Evolutionary conservation across 495 filamentous ascomycete genomes (phyloP), one percentile per base, ranked within the genome.

Genomic region (Neurospora intermedia): DNA sequence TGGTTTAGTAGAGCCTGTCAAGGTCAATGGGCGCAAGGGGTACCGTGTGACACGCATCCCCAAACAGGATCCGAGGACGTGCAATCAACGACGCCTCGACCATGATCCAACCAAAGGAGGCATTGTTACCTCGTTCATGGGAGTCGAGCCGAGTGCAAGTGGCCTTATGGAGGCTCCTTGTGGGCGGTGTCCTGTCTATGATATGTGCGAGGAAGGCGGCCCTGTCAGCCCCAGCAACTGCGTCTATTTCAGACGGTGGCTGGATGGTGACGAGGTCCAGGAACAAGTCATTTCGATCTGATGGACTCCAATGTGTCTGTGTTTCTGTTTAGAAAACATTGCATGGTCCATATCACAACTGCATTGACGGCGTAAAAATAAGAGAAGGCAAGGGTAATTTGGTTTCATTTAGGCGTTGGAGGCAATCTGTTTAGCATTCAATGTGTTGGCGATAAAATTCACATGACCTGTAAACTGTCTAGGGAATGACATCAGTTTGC

Each of bases 171-270:
- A 97, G 76, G 90, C 90, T 4, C 96, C 96, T 9, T 99, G 96
- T 84, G 95, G 94, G 18, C 85, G 88, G 74, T 99, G 96, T 80
- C 96, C 96, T 0, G 96, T 98, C n/a, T 96, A 97, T 82, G 89
- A 91, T 46, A 84, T 97, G 23, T 99, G 96, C 81, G 91, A 91
- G 69, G 92, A 96, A 71, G 94, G 91, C 7, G 94, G 94, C 2
- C 91, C 92, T 10, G 93, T 98, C 43, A 96, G 90, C 79, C 93
- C 96, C 2, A 91, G 90, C 72, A 97, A 88, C 69, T 99, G 96
- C 80, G 91, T 93, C 54, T 99, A 98, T 77, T 98, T 96, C 78
- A 85, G 90, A 71, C 87, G 90, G 5, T 98, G 95, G 95, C 81
- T 97, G 23, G 82, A 83, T 10, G 27, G 79, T 9, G 54, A 66